These are phyloP conservation scores for Ogataea hybrid DNA, from an alignment of 1,139 yeast genomes.

Conservation along the genomic window DNA sequence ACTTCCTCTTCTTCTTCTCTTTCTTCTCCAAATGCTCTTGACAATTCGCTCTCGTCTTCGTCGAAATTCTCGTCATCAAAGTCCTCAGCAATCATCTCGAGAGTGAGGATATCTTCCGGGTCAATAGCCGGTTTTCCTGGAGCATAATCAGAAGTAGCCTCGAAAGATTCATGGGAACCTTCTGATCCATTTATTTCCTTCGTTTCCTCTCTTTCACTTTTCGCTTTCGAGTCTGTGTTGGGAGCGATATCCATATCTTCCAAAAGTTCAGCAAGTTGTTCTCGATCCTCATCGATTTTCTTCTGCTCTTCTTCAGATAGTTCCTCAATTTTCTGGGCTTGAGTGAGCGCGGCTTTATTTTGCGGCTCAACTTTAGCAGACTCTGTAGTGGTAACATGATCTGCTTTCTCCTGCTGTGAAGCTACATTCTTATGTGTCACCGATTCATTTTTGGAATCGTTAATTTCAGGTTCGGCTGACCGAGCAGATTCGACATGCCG, in stretches of 20 bases:
- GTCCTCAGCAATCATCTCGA: slow-evolving; percentile 55
- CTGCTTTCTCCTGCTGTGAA: background rate
- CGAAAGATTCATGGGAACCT: too few species aligned
- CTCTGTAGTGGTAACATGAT: background rate
- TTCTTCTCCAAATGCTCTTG: slow-evolving; percentile 38
- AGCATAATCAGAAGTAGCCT: slow-evolving; percentile 1
- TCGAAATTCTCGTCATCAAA: slow-evolving; percentile 37
- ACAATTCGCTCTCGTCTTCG: slow-evolving; percentile 1
- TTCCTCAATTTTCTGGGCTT: slow-evolving; percentile 1
- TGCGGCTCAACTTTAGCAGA: background rate
- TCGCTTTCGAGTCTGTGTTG: background rate
- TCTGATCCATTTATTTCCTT: background rate
- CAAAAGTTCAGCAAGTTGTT: slow-evolving; percentile 43
- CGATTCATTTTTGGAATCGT: too few species aligned
- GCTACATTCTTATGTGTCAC: background rate
- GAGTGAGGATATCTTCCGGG: slow-evolving; percentile 50
- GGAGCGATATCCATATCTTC: slow-evolving; percentile 46
- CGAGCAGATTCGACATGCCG: too few species aligned
- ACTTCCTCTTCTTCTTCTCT: slow-evolving; percentile 31
- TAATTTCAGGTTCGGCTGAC: too few species aligned
- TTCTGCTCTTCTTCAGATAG: slow-evolving; percentile 1
- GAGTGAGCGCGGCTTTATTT: background rate
- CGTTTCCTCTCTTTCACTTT: slow-evolving; percentile 3
- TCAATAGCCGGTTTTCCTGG: slow-evolving; percentile 40
- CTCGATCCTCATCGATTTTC: slow-evolving; percentile 22